Conservation (phyloP, 176 grass and related monocot species). For the Avena eriantha region DNA sequence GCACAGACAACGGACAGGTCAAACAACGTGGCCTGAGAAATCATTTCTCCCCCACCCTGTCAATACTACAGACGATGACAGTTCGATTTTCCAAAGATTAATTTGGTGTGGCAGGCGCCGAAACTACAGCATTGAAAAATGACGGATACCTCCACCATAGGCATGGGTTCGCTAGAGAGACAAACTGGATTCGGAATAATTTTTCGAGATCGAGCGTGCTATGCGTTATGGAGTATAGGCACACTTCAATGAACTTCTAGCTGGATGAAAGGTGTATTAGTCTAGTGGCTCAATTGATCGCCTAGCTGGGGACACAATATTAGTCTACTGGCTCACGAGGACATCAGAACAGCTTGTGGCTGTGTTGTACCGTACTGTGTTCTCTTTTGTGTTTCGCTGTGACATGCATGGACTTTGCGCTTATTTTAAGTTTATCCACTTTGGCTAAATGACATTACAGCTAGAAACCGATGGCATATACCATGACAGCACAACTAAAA, state of each 20-base stretch:
- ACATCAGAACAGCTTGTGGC: not conserved
- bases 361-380: not conserved
- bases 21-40: not conserved
- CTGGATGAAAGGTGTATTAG: conserved; percentile 41
- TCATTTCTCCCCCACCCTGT: not conserved
- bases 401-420: not conserved
- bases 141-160: conserved; percentile 10
- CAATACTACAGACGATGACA: conserved; percentile 10
- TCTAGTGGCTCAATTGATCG: conserved; percentile 11
- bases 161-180: not conserved
- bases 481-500: no score
- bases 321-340: not conserved
- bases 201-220: not conserved
- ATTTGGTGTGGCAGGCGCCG: not conserved
- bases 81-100: conserved; percentile 5
- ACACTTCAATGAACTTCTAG: conserved; percentile 6
- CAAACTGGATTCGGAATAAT: conserved; percentile 12
- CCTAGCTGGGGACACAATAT: not conserved
- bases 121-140: conserved; percentile 32
- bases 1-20: not conserved
- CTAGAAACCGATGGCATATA: no score
- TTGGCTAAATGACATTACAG: no score
- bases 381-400: not conserved
- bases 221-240: not conserved
- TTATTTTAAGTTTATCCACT: no score